Evolutionary conservation across 163 green algal species (phyloP), one percentile per base, ranked within the genome.

Genomic region (Trebouxiophyceae sp.): DNA sequence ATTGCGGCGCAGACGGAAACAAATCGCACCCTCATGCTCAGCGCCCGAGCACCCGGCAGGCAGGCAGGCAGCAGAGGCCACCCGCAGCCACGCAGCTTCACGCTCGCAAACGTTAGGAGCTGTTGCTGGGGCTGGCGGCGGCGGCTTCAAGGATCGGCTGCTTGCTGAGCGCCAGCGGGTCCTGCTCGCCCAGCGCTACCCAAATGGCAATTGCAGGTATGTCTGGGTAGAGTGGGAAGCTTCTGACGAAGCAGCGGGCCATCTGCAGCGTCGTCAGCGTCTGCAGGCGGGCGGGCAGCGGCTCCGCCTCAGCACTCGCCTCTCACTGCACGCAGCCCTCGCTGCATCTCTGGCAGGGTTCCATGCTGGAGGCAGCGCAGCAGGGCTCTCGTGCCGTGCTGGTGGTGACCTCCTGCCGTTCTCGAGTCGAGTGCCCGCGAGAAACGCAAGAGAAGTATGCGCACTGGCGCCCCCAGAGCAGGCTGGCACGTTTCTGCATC

Each of bases 151-250:
- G n/a, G n/a, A n/a, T n/a, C n/a, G n/a, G n/a, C n/a, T n/a, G n/a
- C n/a, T n/a, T n/a, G 39, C 39, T 50, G 12, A 50, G 19, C 19
- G 39, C 39, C 39, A 50, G 39, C 12, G 12, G 12, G 39, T 50
- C 39, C 39, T 16, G 12, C 39, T 50, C 12, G 12, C 12, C 12
- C 39, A 50, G 19, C 26, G 63, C 57, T n/a, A 74, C 54, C 63
- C 47, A 60, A 23, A 32, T 63, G 1, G 27, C 29, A n/a, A 77
- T 73, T 46, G 73, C 63, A 4, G 54, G 77, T 16, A 80, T 63
- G 63, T 84, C 75, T 4, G 77, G 77, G 66, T 82, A 84, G 56
- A 72, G 82, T 54, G 77, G 77, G 66, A 80, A 84, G 27, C 65
- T 73, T 54, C 74, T 66, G 45, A 84, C 77, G n/a, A 82, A 70